These are phyloP conservation scores for Leccinellum luteum DNA, from an alignment of 768 basidiomycete genomes.

Conservation along the genomic window DNA sequence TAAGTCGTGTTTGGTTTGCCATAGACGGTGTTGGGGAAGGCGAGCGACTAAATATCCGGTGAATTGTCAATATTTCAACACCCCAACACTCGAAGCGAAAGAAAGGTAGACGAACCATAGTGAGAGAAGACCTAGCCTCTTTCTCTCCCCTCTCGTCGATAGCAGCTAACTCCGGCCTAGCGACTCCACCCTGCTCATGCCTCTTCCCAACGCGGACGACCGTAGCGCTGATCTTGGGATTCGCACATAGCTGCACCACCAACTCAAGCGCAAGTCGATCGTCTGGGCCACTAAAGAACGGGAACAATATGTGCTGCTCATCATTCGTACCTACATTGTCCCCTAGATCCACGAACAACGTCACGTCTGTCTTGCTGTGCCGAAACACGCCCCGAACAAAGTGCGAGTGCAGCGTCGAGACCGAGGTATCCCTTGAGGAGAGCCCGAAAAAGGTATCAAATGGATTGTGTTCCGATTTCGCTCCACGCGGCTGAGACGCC, in stretches of 20 bases:
- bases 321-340: conserved; percentile 27
- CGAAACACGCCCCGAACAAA: conserved; percentile 83
- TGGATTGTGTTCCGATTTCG: conserved; percentile 46
- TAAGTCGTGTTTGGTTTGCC: conserved; percentile 60
- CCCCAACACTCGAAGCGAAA: neutral
- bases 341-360: conserved; percentile 79
- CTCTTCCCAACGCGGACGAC: conserved; percentile 59
- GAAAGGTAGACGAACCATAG: conserved; percentile 9
- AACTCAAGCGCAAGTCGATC: conserved; percentile 83
- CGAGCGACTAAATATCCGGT: conserved; percentile 39
- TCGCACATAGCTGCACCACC: conserved; percentile 73
- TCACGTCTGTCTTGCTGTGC: conserved; percentile 69
- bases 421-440: conserved; percentile 45
- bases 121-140: conserved; percentile 13
- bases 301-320: conserved; percentile 68
- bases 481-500: conserved; percentile 10
- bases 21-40: conserved; percentile 71
- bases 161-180: conserved; percentile 51
- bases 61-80: neutral
- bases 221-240: conserved; percentile 64
- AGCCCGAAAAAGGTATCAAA: conserved; percentile 78
- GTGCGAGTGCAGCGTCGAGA: conserved; percentile 67
- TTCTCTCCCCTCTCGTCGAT: conserved; percentile 49
- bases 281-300: conserved; percentile 94
- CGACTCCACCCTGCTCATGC: conserved; percentile 44